These are phyloP conservation scores for Lachnellula hyalina DNA, from an alignment of 2,329 filamentous ascomycete species.

Conservation along the genomic window DNA sequence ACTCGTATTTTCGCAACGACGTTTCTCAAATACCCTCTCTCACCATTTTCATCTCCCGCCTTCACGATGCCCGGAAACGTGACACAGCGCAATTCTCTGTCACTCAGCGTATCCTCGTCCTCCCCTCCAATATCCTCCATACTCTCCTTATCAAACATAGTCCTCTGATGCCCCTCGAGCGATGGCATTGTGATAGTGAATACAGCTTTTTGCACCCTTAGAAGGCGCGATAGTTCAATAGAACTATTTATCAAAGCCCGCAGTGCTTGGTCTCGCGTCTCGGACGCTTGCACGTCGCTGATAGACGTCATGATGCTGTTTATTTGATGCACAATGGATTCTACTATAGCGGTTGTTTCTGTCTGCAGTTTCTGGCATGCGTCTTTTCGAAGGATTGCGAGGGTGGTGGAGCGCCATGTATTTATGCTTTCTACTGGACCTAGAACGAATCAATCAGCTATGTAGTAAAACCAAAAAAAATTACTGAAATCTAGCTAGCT, in stretches of 20 bases:
- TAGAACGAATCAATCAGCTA: slow-evolving; percentile 22
- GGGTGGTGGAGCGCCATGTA: slow-evolving; percentile 62
- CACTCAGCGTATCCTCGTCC: slow-evolving; percentile 49
- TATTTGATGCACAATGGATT: slow-evolving; percentile 41
- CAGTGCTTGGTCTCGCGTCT: slow-evolving; percentile 48
- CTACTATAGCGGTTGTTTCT: slow-evolving; percentile 40
- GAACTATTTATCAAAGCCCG: slow-evolving; percentile 47
- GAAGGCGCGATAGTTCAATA: slow-evolving; percentile 50
- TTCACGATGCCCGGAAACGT: slow-evolving; percentile 62
- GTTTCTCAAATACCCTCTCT: slow-evolving; percentile 55
- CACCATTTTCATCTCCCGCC: slow-evolving; percentile 58
- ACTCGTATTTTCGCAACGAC: slow-evolving; percentile 63
- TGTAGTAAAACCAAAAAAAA: neutral
- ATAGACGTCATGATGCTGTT: slow-evolving; percentile 47
- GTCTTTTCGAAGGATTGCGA: slow-evolving; percentile 53
- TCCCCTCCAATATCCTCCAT: slow-evolving; percentile 65
- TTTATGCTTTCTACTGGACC: slow-evolving; percentile 51
- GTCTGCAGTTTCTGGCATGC: slow-evolving; percentile 41
- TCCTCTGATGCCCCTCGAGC: slow-evolving; percentile 43
- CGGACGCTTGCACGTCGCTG: slow-evolving; percentile 27
- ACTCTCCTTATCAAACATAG: slow-evolving; percentile 49
- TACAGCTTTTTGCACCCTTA: slow-evolving; percentile 54
- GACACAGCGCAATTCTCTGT: slow-evolving; percentile 54
- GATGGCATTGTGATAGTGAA: slow-evolving; percentile 53
- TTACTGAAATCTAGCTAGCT: slow-evolving; percentile 1